Evolutionary conservation across 164 flowering plant genomes (phyloP).

Genomic region (Tetrastigma voinierianum): DNA sequence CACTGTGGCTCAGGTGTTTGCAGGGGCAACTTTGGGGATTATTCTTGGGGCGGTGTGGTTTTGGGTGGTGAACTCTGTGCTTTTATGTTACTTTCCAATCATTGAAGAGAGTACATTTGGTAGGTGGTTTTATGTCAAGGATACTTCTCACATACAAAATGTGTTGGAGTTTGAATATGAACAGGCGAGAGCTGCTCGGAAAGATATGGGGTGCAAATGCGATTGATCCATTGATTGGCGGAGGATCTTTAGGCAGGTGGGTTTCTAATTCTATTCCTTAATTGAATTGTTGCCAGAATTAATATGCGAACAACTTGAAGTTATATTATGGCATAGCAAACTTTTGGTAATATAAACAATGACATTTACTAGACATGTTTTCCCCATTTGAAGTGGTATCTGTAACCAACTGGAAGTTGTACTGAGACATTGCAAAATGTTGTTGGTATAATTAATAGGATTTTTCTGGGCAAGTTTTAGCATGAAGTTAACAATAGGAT

Average conservation of each 20-base stretch:
- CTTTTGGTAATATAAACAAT: background rate
- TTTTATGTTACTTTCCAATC: constrained; percentile 45
- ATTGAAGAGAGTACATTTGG: constrained; percentile 87
- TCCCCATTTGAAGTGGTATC: too few relatives aligned
- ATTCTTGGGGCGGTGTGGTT: constrained; percentile 72
- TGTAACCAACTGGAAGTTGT: too few relatives aligned
- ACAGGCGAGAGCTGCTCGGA: constrained; percentile 77
- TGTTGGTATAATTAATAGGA: too few relatives aligned
- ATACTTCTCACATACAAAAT: constrained; percentile 79
- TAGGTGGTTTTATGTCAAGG: constrained; percentile 79
- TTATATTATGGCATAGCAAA: background rate
- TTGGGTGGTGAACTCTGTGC: constrained; percentile 57
- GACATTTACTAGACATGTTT: too few relatives aligned
- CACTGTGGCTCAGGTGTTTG: constrained; percentile 82
- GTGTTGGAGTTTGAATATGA: constrained; percentile 93
- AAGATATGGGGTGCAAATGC: constrained; percentile 29
- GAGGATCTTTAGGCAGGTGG: background rate
- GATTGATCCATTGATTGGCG: constrained; percentile 16
- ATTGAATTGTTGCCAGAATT: background rate
- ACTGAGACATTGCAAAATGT: too few relatives aligned
- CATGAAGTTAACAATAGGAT: too few relatives aligned
- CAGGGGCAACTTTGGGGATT: constrained; percentile 73
- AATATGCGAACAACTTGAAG: background rate
- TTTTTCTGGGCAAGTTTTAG: too few relatives aligned
- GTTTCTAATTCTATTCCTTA: background rate